Percentiles rank a stretch among this genome's conserved stretches.
Evolutionary conservation across 306 rosid genomes (phyloP).

Genomic region (Boehmeria nivea): DNA sequence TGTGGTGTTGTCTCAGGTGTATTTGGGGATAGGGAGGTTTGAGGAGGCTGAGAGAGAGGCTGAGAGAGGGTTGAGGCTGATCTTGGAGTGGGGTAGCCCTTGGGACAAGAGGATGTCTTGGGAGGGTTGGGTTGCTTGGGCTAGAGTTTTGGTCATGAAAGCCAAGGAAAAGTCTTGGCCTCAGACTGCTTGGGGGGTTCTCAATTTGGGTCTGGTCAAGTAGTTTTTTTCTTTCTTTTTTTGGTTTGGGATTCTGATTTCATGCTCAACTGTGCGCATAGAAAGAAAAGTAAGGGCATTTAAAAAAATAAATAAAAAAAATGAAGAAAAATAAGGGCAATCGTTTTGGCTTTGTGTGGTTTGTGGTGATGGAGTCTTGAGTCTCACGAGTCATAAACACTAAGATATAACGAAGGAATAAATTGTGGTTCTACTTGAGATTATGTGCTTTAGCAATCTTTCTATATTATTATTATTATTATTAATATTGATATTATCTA

Average conservation of each 20-base stretch:
- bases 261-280: too few relatives aligned
- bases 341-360: too few relatives aligned
- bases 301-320: too few relatives aligned
- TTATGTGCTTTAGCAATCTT: too few relatives aligned
- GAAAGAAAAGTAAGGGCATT: too few relatives aligned
- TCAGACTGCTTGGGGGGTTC: conserved; percentile 61
- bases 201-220: conserved; percentile 75
- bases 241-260: background rate
- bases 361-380: too few relatives aligned
- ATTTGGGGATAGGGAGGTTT: conserved; percentile 42
- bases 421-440: too few relatives aligned
- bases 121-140: conserved; percentile 97
- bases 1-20: conserved; percentile 62
- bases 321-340: too few relatives aligned
- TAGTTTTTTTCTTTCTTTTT: conserved; percentile 11
- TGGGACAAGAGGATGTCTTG: conserved; percentile 96
- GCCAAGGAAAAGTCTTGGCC: conserved; percentile 82
- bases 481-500: too few relatives aligned
- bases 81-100: conserved; percentile 71
- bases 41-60: conserved; percentile 71
- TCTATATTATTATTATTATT: too few relatives aligned
- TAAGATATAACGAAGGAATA: too few relatives aligned
- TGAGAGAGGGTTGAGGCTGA: conserved; percentile 51
- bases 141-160: conserved; percentile 61
- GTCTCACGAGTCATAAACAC: too few relatives aligned